Evolutionary conservation across 2,329 filamentous ascomycete genomes (phyloP).

Genomic region (Blumeria graminis): DNA sequence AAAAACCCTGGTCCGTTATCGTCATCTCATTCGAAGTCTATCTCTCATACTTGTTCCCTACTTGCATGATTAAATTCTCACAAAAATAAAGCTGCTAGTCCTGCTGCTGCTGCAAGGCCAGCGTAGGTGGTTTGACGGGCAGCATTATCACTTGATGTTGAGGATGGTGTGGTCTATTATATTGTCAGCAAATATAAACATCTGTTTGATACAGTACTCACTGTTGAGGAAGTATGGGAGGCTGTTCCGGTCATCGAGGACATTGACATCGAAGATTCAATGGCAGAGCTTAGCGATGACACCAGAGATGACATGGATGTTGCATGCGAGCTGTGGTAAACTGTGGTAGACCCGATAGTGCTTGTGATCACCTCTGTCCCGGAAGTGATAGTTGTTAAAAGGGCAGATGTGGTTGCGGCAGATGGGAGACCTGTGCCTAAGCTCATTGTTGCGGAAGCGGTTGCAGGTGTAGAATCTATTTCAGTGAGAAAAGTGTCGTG

Average conservation of each 20-base stretch:
- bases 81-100: constrained; percentile 13
- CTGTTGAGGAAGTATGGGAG: constrained; percentile 1
- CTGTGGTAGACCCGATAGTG: constrained; percentile 11
- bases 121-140: constrained; percentile 11
- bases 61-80: constrained; percentile 5
- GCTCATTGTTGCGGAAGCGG: not conserved
- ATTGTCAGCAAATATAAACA: not conserved
- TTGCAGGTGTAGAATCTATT: not conserved
- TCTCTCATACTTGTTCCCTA: not conserved
- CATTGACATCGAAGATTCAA: constrained; percentile 1
- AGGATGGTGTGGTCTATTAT: constrained; percentile 2
- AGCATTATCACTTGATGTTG: constrained; percentile 7
- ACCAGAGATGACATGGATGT: constrained; percentile 5
- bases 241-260: constrained; percentile 3
- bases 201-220: not conserved
- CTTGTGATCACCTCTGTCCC: constrained; percentile 8
- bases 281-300: constrained; percentile 2
- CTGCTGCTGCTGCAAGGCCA: constrained; percentile 12
- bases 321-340: constrained; percentile 6
- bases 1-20: not conserved
- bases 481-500: not conserved
- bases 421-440: constrained; percentile 3
- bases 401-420: constrained; percentile 1
- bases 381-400: constrained; percentile 7
- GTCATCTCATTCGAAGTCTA: not conserved